Evolutionary conservation across 208 protist genomes (phyloP), one percentile per base, ranked within the genome.

Genomic region (Borovskyia barvae): DNA sequence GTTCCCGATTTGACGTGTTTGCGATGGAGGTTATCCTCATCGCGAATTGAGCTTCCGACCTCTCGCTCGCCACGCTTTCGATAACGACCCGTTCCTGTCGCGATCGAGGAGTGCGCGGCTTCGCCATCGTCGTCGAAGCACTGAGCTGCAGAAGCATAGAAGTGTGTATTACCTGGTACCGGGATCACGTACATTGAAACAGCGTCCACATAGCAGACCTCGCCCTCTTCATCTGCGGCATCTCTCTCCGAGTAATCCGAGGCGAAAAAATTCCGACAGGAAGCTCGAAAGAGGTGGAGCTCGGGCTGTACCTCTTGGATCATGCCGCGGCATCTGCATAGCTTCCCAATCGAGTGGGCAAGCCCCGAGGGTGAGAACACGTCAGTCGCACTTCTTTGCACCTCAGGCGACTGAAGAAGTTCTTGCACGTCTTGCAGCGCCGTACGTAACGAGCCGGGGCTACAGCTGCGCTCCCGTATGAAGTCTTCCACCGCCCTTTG

Each of bases 321-420:
- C 87, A 94, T 94, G 24, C 83, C 87, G 2, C 87, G 77, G 50
- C 83, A 91, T 0, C 80, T 72, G 28, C 66, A 84, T 9, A 91
- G 61, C 32, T 57, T 54, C 9, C 69, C 76, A 9, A 66, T 19
- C 2, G 47, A 35, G 15, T 47, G 6, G 9, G 55, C 52, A 20
- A 64, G 48, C 7, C 55, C 29, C 11, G 50, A 26, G 8, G 63
- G 42, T 2, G 83, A 77, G 47, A 90, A 90, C 0, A 90, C 32
- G 40, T 90, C 71, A 4, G 65, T 20, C 11, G 54, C 49, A 9
- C 20, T 11, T 1, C 28, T 53, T 25, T 22, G 32, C 9, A 24
- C 30, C 12, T 45, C 41, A 9, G 66, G 52, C 1, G 45, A 47
- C 33, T 60, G 62, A 8, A 68, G 51, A 25, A 59, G 25, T 22